Conservation (phyloP, 75 land plant genomes). For the Picea glauca region DNA sequence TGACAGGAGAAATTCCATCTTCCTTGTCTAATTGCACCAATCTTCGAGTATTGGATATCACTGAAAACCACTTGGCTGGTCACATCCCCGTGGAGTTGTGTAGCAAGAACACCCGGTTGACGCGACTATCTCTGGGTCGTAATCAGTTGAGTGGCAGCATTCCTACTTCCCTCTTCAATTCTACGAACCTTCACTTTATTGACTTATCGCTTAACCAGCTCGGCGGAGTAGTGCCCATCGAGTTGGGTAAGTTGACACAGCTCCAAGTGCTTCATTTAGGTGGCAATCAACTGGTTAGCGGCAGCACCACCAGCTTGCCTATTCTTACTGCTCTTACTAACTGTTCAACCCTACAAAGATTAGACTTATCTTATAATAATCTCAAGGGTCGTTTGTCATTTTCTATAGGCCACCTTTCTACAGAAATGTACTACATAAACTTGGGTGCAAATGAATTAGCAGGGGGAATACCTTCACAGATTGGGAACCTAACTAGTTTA, state of each 20-base stretch:
- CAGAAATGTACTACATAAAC: neutral
- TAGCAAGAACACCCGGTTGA: neutral
- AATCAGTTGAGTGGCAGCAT: neutral
- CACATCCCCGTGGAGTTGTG: slow-evolving; percentile 6
- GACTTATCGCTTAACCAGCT: neutral
- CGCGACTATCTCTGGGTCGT: neutral
- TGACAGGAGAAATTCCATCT: neutral
- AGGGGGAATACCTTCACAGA: neutral
- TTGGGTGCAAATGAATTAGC: no score
- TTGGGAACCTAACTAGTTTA: neutral
- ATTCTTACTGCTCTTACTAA: neutral
- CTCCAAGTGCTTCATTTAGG: neutral
- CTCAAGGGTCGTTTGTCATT: neutral
- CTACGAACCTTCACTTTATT: neutral
- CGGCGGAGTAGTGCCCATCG: neutral
- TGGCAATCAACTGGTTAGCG: neutral
- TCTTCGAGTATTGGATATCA: neutral
- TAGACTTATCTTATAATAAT: neutral
- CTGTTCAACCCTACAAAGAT: neutral
- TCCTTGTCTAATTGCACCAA: no score
- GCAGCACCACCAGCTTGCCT: neutral
- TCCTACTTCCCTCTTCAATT: neutral
- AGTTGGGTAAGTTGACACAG: neutral
- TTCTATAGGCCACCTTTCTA: neutral
- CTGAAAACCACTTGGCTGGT: slow-evolving; percentile 12